Evolutionary conservation across 2,329 filamentous ascomycete species (phyloP).

Genomic region (Phyllosticta citriasiana): DNA sequence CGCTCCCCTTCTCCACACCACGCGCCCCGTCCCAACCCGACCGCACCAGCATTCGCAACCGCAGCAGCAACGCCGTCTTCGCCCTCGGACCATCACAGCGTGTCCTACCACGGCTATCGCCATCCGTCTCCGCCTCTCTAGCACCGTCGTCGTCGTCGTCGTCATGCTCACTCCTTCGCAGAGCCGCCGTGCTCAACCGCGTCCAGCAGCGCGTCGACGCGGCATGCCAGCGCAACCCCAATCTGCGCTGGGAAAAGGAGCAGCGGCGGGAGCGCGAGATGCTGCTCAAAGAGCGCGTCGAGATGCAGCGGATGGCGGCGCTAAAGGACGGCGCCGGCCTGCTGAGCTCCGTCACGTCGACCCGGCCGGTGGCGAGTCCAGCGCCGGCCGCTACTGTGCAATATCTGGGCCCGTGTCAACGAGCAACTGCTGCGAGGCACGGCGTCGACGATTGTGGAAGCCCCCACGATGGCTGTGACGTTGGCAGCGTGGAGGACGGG

Average conservation of each 20-base stretch:
- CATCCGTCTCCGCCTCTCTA: constrained; percentile 54
- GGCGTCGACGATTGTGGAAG: background rate
- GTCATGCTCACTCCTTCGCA: constrained; percentile 44
- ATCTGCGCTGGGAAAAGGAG: constrained; percentile 12
- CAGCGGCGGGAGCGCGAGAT: constrained; percentile 13
- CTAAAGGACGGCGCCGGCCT: constrained; percentile 2
- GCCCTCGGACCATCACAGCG: constrained; percentile 51
- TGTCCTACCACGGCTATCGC: constrained; percentile 55
- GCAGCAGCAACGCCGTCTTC: constrained; percentile 24
- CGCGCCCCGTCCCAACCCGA: constrained; percentile 58
- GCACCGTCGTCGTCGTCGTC: constrained; percentile 30
- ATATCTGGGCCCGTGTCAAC: background rate
- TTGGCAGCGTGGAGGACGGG: too few species aligned
- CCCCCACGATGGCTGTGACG: background rate
- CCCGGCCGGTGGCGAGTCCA: background rate
- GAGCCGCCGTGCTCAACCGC: constrained; percentile 57
- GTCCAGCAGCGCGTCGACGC: constrained; percentile 29
- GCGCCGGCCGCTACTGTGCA: background rate
- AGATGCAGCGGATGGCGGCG: constrained; percentile 22
- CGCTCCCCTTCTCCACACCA: constrained; percentile 58
- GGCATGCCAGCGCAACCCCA: constrained; percentile 23
- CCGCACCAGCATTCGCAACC: constrained; percentile 18
- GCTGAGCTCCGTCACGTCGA: constrained; percentile 1
- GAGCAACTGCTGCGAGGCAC: background rate
- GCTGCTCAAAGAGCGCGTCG: constrained; percentile 22